Conservation (phyloP, 176 grass and related monocot genomes). For the Rhynchospora tenuis region DNA sequence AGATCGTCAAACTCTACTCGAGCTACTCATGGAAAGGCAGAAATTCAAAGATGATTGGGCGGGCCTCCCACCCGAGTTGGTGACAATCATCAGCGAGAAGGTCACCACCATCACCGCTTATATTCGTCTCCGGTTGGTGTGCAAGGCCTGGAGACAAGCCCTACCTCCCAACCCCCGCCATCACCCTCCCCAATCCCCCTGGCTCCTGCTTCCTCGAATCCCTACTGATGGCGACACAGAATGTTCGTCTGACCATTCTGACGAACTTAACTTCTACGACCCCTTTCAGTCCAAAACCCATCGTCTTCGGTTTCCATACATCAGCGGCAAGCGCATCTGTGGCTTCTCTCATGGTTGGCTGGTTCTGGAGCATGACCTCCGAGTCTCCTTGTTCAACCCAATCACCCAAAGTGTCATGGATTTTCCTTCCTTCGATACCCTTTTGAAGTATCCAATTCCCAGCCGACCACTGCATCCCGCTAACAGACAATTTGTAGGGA, state of each 20-base stretch:
- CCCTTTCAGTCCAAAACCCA: neutral
- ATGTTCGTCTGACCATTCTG: neutral
- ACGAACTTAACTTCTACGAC: conserved; percentile 1
- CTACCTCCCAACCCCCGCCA: neutral
- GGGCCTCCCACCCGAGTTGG: too few species aligned
- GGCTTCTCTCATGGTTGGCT: conserved; percentile 1
- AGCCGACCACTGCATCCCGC: too few species aligned
- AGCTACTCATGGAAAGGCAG: too few species aligned
- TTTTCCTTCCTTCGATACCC: neutral
- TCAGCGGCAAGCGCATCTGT: neutral
- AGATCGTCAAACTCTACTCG: neutral
- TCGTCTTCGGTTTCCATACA: neutral
- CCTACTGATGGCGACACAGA: neutral
- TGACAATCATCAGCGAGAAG: too few species aligned
- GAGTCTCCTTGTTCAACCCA: neutral
- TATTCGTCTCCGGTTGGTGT: neutral
- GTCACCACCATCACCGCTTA: neutral
- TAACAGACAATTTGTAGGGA: neutral
- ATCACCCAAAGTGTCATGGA: neutral
- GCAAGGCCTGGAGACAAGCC: neutral
- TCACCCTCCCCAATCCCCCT: neutral
- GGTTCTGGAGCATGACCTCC: neutral
- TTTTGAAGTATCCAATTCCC: too few species aligned
- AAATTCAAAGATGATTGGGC: too few species aligned
- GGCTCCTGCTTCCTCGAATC: neutral